Percentiles rank a stretch among this genome's conserved stretches.
Conservation (phyloP, 257 asterid genomes). For the Lycium barbarum region DNA sequence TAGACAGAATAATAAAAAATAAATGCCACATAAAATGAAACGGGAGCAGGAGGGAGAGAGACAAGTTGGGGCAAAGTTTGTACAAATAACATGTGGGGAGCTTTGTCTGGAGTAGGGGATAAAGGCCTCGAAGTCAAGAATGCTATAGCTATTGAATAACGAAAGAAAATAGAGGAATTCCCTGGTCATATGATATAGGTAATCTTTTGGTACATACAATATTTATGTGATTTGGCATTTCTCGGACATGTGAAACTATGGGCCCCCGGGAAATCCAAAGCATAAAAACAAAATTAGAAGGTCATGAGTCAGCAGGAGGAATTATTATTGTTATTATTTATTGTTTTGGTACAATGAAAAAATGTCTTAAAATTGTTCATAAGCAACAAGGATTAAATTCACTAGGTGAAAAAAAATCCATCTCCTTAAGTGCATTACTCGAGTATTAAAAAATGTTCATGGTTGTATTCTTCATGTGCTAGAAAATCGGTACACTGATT, state of each 20-base stretch:
- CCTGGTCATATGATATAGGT: neutral
- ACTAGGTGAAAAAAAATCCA: too few species aligned
- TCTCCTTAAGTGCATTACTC: too few species aligned
- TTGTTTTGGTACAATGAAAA: too few species aligned
- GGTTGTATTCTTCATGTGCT: too few species aligned
- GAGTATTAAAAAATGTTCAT: too few species aligned
- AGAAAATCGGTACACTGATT: too few species aligned
- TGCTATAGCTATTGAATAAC: neutral
- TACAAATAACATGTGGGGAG: neutral
- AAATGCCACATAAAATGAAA: too few species aligned
- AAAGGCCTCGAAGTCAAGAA: neutral
- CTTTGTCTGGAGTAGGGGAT: neutral
- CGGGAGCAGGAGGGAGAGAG: too few species aligned
- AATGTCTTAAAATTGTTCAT: too few species aligned
- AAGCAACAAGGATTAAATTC: too few species aligned
- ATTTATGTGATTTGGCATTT: neutral
- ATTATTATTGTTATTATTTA: too few species aligned
- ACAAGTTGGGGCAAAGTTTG: neutral
- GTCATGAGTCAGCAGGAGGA: neutral
- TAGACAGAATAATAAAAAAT: too few species aligned
- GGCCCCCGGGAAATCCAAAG: conserved; percentile 19
- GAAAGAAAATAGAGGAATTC: neutral
- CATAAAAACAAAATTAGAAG: neutral
- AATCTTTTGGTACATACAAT: neutral
- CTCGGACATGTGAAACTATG: conserved; percentile 36